Percentiles rank a stretch among this genome's conserved stretches.
Evolutionary conservation across 768 basidiomycete genomes (phyloP).

Genomic region (Albatrellus ellisii): DNA sequence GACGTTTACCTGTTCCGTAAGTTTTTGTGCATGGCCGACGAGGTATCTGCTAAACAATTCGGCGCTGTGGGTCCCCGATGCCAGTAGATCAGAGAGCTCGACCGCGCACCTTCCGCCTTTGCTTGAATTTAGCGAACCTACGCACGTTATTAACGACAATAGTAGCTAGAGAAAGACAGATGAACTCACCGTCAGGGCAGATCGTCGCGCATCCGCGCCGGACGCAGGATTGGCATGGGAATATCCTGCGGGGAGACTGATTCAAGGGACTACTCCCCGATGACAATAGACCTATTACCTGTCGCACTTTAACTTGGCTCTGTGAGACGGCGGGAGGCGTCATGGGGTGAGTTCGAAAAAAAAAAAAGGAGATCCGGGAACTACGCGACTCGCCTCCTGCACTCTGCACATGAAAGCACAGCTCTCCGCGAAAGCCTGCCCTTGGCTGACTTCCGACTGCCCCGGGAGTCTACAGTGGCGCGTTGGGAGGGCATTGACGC

Average conservation of each 20-base stretch:
- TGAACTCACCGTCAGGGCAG: slow-evolving; percentile 43
- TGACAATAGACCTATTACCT: slow-evolving; percentile 16
- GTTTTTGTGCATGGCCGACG: slow-evolving; percentile 36
- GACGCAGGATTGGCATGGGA: slow-evolving; percentile 44
- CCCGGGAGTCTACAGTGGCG: not conserved
- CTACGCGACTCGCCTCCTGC: slow-evolving; percentile 35
- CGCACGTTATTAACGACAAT: slow-evolving; percentile 3
- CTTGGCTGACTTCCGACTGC: not conserved
- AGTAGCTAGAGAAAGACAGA: no score
- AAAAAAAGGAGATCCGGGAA: not conserved
- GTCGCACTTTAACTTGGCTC: slow-evolving; percentile 46
- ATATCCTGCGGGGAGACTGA: slow-evolving; percentile 22
- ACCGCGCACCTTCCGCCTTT: no score
- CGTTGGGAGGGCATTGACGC: not conserved
- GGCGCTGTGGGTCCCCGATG: not conserved
- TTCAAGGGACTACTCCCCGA: not conserved
- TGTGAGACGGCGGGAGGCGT: slow-evolving; percentile 3
- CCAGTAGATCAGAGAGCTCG: not conserved
- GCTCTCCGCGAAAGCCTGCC: not conserved
- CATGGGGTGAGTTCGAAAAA: not conserved
- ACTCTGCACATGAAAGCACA: slow-evolving; percentile 37
- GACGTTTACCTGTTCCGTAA: slow-evolving; percentile 33
- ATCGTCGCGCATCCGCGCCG: slow-evolving; percentile 39
- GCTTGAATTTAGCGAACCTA: not conserved
- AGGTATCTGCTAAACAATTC: slow-evolving; percentile 22